Base-by-base conservation (phyloP, 2,329 filamentous ascomycete genomes). In the Trichophyton schoenleinii region DNA sequence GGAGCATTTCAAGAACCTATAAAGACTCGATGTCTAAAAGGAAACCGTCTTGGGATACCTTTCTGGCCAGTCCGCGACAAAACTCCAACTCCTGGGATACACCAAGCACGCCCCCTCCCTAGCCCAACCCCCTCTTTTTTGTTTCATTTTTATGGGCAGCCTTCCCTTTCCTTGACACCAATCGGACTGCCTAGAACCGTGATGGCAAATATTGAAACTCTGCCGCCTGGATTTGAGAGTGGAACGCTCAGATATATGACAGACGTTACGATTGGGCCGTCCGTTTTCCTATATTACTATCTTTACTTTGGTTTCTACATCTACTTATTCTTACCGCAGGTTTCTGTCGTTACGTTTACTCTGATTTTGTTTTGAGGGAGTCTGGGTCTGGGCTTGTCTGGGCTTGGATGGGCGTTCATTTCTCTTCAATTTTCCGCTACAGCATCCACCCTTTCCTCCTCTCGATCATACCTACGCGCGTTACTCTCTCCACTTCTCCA, bases 1-100 rank as follows among this genome's bases (percentile, higher is more conserved):
- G 75, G 92, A 97, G 74, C 89, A 97, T 75, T 95, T 95, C 72
- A 78, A 77, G 66, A 75, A 75, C 63, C 65, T 72, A 60, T 76
- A 68, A 64, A 57, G 4, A 8, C 57, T 48, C 38, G 25, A 38
- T 28, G 34, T 36, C 25, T n/a, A 58, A 38, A 15, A 36, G 7
- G 11, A 25, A 28, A 36, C 41, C 46, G 52, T 38, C 28, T 53
- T 55, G 15, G 52, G 22, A 52, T 52, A 59, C 25, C 18, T 60
- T 61, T 57, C 48, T 63, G 62, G 38, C 15, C 38, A 11, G 52
- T 55, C 42, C 25, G 25, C 57, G 25, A 22, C 46, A 52, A 20
- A 31, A 25, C 22, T 52, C 20, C 46, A 28, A 8, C 11, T 52
- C 55, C 38, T 46, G 46, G 11, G 46, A 18, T 18, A 57, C 42